Percentiles rank a stretch among this genome's conserved stretches.
Conservation (phyloP, 2,329 filamentous ascomycete genomes). For the Pyrenophora tritici-repentis region DNA sequence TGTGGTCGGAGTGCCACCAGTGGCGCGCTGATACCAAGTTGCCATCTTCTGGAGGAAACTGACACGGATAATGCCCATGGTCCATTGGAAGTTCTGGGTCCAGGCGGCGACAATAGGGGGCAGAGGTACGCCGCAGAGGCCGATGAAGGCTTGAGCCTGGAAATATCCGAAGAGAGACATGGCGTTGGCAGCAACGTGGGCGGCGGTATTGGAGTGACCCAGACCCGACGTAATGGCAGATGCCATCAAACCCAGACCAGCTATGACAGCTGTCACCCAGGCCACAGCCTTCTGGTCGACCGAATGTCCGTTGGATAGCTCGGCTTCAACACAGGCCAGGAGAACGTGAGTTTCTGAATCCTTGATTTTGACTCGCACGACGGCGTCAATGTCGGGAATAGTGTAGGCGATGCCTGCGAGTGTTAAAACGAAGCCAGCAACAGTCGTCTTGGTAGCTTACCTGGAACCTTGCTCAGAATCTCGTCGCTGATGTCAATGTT, state of each 20-base stretch:
- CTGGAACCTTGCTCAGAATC: constrained; percentile 70
- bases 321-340: constrained; percentile 85
- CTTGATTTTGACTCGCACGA: constrained; percentile 81
- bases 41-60: constrained; percentile 86
- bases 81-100: constrained; percentile 99
- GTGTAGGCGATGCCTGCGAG: constrained; percentile 74
- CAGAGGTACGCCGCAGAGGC: constrained; percentile 77
- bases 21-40: constrained; percentile 95
- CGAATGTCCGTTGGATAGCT: constrained; percentile 88
- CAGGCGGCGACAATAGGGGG: constrained; percentile 89
- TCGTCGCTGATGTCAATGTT: constrained; percentile 63
- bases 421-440: constrained; percentile 13
- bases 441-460: constrained; percentile 43
- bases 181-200: constrained; percentile 91
- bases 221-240: constrained; percentile 89
- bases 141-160: constrained; percentile 90
- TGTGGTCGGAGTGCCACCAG: constrained; percentile 81
- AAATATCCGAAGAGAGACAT: constrained; percentile 95
- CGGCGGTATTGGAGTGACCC: constrained; percentile 90
- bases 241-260: constrained; percentile 78
- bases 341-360: constrained; percentile 65
- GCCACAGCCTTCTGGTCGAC: constrained; percentile 87
- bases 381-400: constrained; percentile 88
- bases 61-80: constrained; percentile 90
- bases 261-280: constrained; percentile 87